A percentile compares a stretch with the other conserved stretches of the same genome.
These are phyloP conservation scores for Nicotiana sylvestris DNA, from an alignment of 257 asterid species.

Conservation along the genomic window DNA sequence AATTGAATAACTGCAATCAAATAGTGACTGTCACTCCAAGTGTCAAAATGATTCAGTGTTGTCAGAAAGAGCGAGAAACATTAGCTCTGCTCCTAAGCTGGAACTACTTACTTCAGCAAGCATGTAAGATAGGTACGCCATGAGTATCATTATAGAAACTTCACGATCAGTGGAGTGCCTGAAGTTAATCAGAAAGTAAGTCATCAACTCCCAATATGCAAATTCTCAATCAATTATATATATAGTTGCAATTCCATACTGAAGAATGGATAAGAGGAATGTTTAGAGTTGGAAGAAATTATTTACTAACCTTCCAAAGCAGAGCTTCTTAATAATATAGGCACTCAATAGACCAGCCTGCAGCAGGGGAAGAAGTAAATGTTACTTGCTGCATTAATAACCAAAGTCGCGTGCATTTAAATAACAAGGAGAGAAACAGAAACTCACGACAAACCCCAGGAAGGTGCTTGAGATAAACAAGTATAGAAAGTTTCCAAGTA, in stretches of 20 bases:
- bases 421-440: conserved; percentile 5
- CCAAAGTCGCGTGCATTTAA: not conserved
- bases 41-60: not conserved
- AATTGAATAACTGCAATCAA: conserved; percentile 56
- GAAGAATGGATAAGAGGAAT: not conserved
- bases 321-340: conserved; percentile 77
- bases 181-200: conserved; percentile 21
- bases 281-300: not conserved
- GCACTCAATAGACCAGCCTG: conserved; percentile 94
- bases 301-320: conserved; percentile 76
- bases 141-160: conserved; percentile 92
- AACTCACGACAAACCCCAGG: conserved; percentile 73
- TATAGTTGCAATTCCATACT: no score
- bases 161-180: conserved; percentile 99
- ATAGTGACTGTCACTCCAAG: not conserved
- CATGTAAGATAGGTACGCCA: conserved; percentile 96
- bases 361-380: conserved; percentile 21
- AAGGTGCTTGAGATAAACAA: conserved; percentile 66
- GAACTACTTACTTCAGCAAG: conserved; percentile 73
- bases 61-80: not conserved
- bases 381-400: not conserved
- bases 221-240: no score
- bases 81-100: not conserved
- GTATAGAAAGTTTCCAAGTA: conserved; percentile 71
- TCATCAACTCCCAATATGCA: not conserved